These are phyloP conservation scores for Leptographium wingfieldii DNA, from an alignment of 2,329 filamentous ascomycete genomes.

Conservation along the genomic window DNA sequence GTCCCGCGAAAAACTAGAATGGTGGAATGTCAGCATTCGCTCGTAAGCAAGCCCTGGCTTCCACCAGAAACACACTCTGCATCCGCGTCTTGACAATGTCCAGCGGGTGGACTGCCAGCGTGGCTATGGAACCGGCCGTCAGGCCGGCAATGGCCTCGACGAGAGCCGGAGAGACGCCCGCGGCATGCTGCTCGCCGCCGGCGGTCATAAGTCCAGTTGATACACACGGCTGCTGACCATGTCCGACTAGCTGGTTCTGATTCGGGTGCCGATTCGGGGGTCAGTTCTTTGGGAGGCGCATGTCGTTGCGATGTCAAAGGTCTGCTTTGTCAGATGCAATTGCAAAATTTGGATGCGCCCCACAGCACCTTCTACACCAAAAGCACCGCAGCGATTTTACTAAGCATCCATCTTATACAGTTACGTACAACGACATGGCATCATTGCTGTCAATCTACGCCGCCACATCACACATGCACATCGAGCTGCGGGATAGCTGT, in stretches of 20 bases:
- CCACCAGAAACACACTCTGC: constrained; percentile 48
- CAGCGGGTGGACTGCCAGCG: constrained; percentile 78
- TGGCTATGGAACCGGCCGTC: constrained; percentile 75
- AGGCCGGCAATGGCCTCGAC: constrained; percentile 86
- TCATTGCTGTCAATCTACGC: too few relatives aligned
- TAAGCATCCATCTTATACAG: too few relatives aligned
- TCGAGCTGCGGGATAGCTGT: neutral
- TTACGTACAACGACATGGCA: too few relatives aligned
- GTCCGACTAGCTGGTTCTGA: neutral
- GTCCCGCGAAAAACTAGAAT: constrained; percentile 37
- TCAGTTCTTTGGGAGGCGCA: neutral
- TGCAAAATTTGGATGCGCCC: too few relatives aligned
- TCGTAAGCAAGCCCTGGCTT: too few relatives aligned
- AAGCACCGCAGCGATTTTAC: too few relatives aligned
- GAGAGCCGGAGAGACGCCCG: constrained; percentile 59
- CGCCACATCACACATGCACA: too few relatives aligned
- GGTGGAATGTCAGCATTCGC: neutral
- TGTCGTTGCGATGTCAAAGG: neutral
- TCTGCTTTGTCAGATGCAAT: too few relatives aligned
- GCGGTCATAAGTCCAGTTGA: neutral
- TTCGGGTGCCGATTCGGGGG: too few relatives aligned
- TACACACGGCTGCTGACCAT: neutral
- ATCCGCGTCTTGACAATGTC: constrained; percentile 95
- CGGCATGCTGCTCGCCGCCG: constrained; percentile 28
- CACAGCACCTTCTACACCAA: too few relatives aligned